Evolutionary conservation across 208 protist species (phyloP).

Genomic region (Leishmania major): DNA sequence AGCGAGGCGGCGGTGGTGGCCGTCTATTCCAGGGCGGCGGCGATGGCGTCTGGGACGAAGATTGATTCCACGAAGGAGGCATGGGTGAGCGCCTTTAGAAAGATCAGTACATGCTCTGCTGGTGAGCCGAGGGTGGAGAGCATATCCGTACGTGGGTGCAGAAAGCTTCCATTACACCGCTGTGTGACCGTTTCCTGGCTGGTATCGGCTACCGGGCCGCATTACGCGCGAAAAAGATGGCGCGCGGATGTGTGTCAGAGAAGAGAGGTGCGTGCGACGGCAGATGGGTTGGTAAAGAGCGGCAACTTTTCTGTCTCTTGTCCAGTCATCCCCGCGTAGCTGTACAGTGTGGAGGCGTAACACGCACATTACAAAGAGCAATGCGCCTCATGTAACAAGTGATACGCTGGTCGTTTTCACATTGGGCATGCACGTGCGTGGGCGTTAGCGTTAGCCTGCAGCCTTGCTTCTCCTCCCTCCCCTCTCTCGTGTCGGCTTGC

Average conservation of each 20-base stretch:
- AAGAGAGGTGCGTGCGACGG: background rate
- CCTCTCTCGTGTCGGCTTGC: background rate
- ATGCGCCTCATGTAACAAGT: no score
- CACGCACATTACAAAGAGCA: background rate
- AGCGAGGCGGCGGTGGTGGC: constrained; percentile 23
- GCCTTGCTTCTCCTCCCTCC: background rate
- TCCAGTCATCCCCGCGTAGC: no score
- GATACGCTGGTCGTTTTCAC: background rate
- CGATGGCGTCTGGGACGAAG: constrained; percentile 63
- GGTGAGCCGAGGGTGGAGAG: background rate
- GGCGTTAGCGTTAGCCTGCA: background rate
- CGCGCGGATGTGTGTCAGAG: background rate
- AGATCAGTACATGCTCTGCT: background rate
- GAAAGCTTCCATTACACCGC: background rate
- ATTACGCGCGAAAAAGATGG: background rate
- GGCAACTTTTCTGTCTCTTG: background rate
- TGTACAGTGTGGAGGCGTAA: background rate
- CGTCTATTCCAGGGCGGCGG: constrained; percentile 43
- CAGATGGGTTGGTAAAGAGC: background rate
- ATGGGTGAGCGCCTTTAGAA: background rate
- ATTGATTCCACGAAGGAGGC: background rate
- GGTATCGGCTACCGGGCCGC: background rate
- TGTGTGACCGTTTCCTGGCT: background rate
- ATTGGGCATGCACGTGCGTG: background rate
- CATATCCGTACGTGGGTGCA: background rate